Percentiles rank a stretch among this genome's conserved stretches.
phyloP scores from a whole-genome alignment of 805 yeast species.

The Lipomyces sp. region DNA sequence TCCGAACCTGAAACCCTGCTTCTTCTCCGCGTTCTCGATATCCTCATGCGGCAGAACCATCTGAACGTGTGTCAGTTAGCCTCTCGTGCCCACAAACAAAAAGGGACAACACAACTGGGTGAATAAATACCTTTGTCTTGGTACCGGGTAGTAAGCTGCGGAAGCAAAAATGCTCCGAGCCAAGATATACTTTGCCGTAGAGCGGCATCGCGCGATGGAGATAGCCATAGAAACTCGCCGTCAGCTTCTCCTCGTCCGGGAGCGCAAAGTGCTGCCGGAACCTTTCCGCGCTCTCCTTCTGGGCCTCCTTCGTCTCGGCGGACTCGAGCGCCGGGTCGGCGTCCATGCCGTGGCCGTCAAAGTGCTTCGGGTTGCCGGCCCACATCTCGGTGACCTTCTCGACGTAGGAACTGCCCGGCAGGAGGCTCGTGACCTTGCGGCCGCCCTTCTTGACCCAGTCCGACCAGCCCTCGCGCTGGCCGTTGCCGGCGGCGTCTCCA shows the following conservation, averaged over 20 bases:
- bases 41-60: constrained; percentile 80
- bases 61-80: constrained; percentile 4
- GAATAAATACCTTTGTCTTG: constrained; percentile 48
- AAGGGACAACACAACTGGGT: not conserved
- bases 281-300: constrained; percentile 48
- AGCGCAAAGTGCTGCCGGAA: constrained; percentile 67
- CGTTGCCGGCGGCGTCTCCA: not conserved
- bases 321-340: too few species aligned
- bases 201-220: constrained; percentile 68
- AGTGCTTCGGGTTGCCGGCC: constrained; percentile 64
- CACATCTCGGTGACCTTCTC: constrained; percentile 48
- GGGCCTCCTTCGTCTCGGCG: constrained; percentile 3
- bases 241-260: constrained; percentile 47
- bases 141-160: constrained; percentile 76
- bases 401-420: constrained; percentile 27
- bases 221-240: constrained; percentile 69
- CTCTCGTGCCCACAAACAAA: not conserved
- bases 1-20: constrained; percentile 63
- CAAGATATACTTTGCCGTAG: constrained; percentile 79
- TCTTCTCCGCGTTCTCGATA: constrained; percentile 64
- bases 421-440: constrained; percentile 19
- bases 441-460: constrained; percentile 31
- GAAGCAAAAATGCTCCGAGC: constrained; percentile 68
- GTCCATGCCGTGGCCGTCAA: constrained; percentile 36
- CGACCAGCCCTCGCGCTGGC: constrained; percentile 25